These are phyloP conservation scores for Fermentozyma sake DNA, from an alignment of 1,139 yeast genomes.

Conservation along the genomic window DNA sequence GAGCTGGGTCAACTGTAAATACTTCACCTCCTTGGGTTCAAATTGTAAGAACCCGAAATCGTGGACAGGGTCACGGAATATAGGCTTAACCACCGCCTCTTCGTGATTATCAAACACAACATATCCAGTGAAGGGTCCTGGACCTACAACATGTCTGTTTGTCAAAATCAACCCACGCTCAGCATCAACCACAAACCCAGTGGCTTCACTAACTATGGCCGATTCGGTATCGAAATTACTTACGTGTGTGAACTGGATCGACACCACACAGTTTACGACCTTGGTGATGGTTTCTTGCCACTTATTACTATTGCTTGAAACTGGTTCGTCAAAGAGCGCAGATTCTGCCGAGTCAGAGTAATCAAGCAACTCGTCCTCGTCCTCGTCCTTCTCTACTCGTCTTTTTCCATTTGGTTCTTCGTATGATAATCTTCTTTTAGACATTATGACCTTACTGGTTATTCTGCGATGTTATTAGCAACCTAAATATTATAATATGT, in stretches of 20 bases:
- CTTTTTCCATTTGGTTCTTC: constrained; percentile 3
- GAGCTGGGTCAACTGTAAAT: constrained; percentile 66
- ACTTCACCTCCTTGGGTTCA: constrained; percentile 66
- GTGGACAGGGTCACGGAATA: constrained; percentile 81
- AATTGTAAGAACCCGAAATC: constrained; percentile 81
- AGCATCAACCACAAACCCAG: constrained; percentile 93
- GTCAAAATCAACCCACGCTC: constrained; percentile 78
- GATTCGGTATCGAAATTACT: constrained; percentile 82
- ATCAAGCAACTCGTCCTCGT: constrained; percentile 3
- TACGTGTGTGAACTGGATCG: constrained; percentile 86
- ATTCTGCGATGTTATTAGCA: too few species aligned
- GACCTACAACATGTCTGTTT: constrained; percentile 91
- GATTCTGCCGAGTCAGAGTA: constrained; percentile 1
- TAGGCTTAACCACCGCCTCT: constrained; percentile 82
- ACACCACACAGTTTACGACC: constrained; percentile 83
- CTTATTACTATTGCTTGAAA: constrained; percentile 3
- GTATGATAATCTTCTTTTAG: constrained; percentile 7
- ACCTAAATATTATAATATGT: too few species aligned
- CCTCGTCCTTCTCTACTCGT: too few species aligned
- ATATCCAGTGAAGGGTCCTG: constrained; percentile 89
- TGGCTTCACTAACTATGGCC: constrained; percentile 82
- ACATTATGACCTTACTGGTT: constrained; percentile 1
- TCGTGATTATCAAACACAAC: constrained; percentile 94
- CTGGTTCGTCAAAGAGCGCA: background rate
- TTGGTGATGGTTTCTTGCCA: constrained; percentile 84